These are phyloP conservation scores for Trichoderma afroharzianum DNA, from an alignment of 2,329 filamentous ascomycete genomes.

Conservation along the genomic window DNA sequence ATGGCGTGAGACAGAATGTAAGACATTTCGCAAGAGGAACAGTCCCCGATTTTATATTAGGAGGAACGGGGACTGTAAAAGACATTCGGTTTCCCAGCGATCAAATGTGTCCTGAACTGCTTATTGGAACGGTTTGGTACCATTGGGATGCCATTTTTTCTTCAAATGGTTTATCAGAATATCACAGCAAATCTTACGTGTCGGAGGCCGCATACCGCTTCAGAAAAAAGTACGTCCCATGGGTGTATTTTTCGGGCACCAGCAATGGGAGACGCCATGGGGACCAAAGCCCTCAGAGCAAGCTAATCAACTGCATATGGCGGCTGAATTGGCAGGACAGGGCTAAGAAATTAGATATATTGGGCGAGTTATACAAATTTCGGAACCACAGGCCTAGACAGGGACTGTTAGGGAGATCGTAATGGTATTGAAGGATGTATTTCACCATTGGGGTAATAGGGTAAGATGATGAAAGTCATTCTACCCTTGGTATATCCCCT, in stretches of 20 bases:
- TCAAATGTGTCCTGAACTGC: fast-evolving
- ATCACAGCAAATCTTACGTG: neutral
- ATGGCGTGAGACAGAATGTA: no score
- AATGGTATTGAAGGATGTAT: no score
- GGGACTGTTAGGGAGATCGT: no score
- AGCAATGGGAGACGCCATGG: neutral
- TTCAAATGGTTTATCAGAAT: neutral
- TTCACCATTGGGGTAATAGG: no score
- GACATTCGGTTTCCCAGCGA: fast-evolving
- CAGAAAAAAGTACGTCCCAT: neutral
- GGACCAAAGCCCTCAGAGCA: neutral
- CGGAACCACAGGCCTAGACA: fast-evolving
- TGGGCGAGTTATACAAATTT: neutral
- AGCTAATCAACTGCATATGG: neutral
- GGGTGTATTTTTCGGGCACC: neutral
- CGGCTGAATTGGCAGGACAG: neutral
- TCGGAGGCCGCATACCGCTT: fast-evolving
- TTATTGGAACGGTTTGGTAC: neutral
- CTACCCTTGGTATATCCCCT: no score
- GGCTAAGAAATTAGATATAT: neutral
- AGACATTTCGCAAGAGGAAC: no score
- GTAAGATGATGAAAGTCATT: no score
- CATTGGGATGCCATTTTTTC: neutral
- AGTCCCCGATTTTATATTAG: neutral
- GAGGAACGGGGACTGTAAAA: neutral